Evolutionary conservation across 176 grass and related monocot species (phyloP), one percentile per base, ranked within the genome.

Genomic region (Rhynchospora breviuscula): DNA sequence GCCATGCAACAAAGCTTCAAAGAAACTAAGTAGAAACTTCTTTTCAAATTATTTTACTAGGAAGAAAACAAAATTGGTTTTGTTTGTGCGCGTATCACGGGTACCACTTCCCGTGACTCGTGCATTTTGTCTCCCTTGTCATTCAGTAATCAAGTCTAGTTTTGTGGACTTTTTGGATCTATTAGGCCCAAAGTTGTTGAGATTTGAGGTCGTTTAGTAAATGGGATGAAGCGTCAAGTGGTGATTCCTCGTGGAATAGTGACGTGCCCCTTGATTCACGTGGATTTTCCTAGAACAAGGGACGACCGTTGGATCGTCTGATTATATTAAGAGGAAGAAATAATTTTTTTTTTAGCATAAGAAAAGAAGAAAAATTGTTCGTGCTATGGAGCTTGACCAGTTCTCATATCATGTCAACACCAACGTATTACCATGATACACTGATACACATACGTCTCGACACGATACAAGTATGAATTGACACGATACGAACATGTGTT

Each of bases 101-200:
- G 85, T 8, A 48, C 0, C 23, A 49, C 9, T 49, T 40, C 87
- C 89, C 92, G 92, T 91, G 92, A 94, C 74, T 88, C 74, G 79
- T 78, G 92, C 85, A 63, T 82, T 84, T 86, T 78, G 89, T 89
- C 89, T 87, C 86, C 84, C 86, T 79, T 67, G 73, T 86, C 84
- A 67, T 52, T 87, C 82, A 67, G 22, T 35, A 66, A 44, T 72
- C 77, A 67, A 66, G 69, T 74, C 9, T 74, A 51, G 9, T 13
- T 51, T 74, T 23, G 69, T 74, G 19, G 68, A 70, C 19, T 43
- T 77, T 83, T 81, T 63, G 81, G 65, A 91, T 63, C 85, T 81
- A 74, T 49, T 17, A 54, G 48, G 48, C 21, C 6, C 5, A 52
- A 76, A 76, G 47, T 76, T 2, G 72, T 76, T 76, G 72, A 75